Base-by-base conservation (phyloP, 2,329 filamentous ascomycete genomes). In the Claviceps capensis region DNA sequence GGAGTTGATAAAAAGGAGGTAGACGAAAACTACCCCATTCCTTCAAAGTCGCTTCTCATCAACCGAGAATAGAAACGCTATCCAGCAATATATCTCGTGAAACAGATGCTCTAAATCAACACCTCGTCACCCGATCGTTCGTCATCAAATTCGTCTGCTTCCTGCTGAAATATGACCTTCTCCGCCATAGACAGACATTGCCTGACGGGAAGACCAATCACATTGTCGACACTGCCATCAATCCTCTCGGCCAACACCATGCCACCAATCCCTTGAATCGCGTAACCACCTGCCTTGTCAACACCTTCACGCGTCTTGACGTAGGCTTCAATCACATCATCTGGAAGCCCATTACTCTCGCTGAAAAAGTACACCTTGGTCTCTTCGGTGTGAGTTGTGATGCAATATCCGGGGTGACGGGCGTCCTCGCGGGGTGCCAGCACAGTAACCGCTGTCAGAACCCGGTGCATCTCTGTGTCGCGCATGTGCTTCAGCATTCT, bases 201-300 rank as follows among this genome's bases (percentile, higher is more conserved):
- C 59, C 88, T 78, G 57, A 97, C 75, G 7, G 93, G 93, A 66
- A 98, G 66, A 0, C 93, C 93, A 30, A 98, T 83, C 1, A 97
- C 93, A 67, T 97, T 97, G 72, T 98, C 93, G 61, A 88, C 87
- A 51, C 81, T 82, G 11, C 93, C 93, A 57, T 95, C 87, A 57
- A 98, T 86, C 67, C 78, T 85, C 66, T 96, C 89, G 13, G 98
- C 82, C 53, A 98, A 69, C 54, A 98, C 74, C 65, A 96, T 82
- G 8, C 86, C 85, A 1, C 87, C 93, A 11, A 91, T 73, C 0
- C 91, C 93, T 69, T 98, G 93, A 50, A 98, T 79, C 1, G 88
- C 93, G 67, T 98, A 98, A 0, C 93, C 93, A 2, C 93, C 93
- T 0, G 93, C 93, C 74, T 97, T 98, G 68, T 97, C 93, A 11